These are phyloP conservation scores for Lepiota venenata DNA, from an alignment of 768 basidiomycete genomes.

Conservation along the genomic window DNA sequence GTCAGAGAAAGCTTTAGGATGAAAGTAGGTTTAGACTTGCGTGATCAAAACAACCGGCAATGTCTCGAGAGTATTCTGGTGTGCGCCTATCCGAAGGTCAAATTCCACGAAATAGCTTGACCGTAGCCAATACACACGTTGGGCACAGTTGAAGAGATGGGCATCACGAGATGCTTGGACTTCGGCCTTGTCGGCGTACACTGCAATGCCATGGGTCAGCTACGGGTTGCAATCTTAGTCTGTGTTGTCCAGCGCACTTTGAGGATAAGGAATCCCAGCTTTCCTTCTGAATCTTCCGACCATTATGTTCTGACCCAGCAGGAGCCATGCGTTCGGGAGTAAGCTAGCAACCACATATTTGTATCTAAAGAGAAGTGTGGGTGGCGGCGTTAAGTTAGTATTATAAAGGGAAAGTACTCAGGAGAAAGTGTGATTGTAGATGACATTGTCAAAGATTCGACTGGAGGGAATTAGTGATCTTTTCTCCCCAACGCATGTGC, in stretches of 20 bases:
- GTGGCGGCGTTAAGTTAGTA: too few species aligned
- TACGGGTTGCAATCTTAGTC: too few species aligned
- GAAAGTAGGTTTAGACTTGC: slow-evolving; percentile 20
- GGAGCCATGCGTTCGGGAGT: slow-evolving; percentile 47
- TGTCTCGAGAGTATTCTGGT: slow-evolving; percentile 61
- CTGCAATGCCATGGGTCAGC: slow-evolving; percentile 25
- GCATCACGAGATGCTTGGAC: slow-evolving; percentile 49
- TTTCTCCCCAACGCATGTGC: too few species aligned
- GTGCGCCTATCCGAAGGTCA: slow-evolving; percentile 43
- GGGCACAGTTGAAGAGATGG: slow-evolving; percentile 64
- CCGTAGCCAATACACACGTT: slow-evolving; percentile 41
- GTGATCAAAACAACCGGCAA: slow-evolving; percentile 40
- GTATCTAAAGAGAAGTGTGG: too few species aligned
- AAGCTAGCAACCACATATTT: slow-evolving; percentile 48
- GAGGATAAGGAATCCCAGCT: slow-evolving; percentile 65
- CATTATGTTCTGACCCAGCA: slow-evolving; percentile 41
- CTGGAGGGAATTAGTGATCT: too few species aligned
- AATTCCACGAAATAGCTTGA: not conserved
- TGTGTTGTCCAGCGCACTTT: slow-evolving; percentile 37
- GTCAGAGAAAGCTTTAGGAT: not conserved
- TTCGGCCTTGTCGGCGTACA: slow-evolving; percentile 68
- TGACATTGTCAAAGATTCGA: too few species aligned
- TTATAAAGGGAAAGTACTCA: too few species aligned
- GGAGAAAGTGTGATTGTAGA: too few species aligned
- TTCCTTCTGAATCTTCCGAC: slow-evolving; percentile 42